Base-by-base conservation (phyloP, 2,329 filamentous ascomycete species). In the Fonsecaea pugnacius region DNA sequence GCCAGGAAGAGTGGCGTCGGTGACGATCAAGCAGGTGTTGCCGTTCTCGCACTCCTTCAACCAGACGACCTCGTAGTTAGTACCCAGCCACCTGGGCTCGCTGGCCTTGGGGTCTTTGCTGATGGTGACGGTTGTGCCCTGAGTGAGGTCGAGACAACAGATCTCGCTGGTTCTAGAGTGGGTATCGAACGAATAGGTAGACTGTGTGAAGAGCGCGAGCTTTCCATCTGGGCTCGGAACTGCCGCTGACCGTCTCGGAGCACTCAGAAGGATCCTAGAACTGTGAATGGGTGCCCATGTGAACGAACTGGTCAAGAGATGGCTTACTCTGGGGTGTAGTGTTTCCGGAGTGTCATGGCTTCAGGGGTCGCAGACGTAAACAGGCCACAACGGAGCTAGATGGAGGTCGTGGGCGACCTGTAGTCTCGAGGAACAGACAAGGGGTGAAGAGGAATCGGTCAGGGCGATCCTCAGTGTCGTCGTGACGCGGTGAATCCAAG, bases 161-260 rank as follows among this genome's bases (percentile, higher is more conserved):
- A 82, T 78, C 66, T 82, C 80, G 53, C 75, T 78, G 35, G 75
- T 80, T 67, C 79, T 79, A 40, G 76, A 75, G 68, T 82, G 80
- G 0, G 78, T 78, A 33, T 82, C 78, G 69, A 83, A 83, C 24
- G 79, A 82, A 67, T 83, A 83, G n/a, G 76, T 75, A 1, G 79
- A 79, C 60, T 82, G 79, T 8, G 78, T 81, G 70, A 80, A 82
- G 10, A 82, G 74, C 5, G 78, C 77, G 32, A 81, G 74, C 14
- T 76, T 81, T n/a, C 80, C 80, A 27, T 77, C 72, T 1, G 79
- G 71, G 68, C 80, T 81, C 32, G 80, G 80, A 57, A 76, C 69
- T 46, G 77, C 80, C 46, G 78, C 72, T 36, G 79, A 80, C 66
- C 80, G 75, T 65, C 80, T 75, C 35, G 80, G 80, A 60, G 80